Base-by-base conservation (phyloP, 176 grass and related monocot species). In the Thinopyrum elongatum region DNA sequence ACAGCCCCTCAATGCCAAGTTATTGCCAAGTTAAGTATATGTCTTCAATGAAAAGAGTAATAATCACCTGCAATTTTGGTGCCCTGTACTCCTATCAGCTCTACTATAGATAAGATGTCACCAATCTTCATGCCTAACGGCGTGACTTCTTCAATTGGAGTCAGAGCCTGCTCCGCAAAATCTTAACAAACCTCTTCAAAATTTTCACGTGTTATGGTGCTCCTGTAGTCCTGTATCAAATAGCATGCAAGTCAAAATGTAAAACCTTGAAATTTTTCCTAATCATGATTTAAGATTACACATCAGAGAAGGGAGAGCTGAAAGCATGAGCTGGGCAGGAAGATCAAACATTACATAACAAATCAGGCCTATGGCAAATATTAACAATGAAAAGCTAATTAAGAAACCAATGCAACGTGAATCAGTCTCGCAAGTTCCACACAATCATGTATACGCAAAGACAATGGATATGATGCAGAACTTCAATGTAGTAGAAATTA, bases 151-250 rank as follows among this genome's bases (percentile, higher is more conserved):
- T 94, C 91, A 76, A 95, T 70, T 84, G 96, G 96, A 84, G 87
- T 71, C 80, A 98, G 79, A 83, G 96, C 33, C 78, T 89, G 85
- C 39, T 98, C 96, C 96, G 91, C 95, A 53, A 98, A 84, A 84
- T 98, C 96, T 57, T 87, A 84, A 94, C 96, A 98, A 84, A 98
- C 92, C 74, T 98, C 92, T 85, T 98, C 96, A 89, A 94, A 98
- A 83, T 98, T 98, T 65, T 98, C 93, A 51, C 96, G 93, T 62
- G 93, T 95, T 80, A 98, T 94, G 79, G 96, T 94, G 82, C 96
- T 98, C 91, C 96, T 98, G 87, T 41, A 34, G 33, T 34, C 33
- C 33, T 4, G 33, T 34, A 80, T 66, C 23, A 51, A 74, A 62
- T 35, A 70, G 61, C 34, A 58, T 59, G 74, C 63, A 78, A 34